phyloP scores from a whole-genome alignment of 2,329 filamentous ascomycete genomes.

The Septoria petroselini region DNA sequence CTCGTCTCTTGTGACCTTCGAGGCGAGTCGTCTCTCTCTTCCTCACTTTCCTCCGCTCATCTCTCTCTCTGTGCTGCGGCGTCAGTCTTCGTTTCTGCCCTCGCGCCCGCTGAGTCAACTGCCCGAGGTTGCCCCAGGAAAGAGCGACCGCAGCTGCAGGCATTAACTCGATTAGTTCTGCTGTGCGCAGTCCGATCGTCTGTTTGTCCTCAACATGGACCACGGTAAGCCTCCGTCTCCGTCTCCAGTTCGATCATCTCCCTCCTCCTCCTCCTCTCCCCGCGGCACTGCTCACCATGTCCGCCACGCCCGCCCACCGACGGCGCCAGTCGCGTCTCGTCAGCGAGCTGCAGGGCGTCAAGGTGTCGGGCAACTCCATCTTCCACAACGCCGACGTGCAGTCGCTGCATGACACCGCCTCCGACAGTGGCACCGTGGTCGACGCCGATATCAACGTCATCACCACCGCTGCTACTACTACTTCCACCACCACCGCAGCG shows the following conservation, averaged over 20 bases:
- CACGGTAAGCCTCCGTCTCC: slow-evolving; percentile 21
- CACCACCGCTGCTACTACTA: neutral
- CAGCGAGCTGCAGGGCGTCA: slow-evolving; percentile 14
- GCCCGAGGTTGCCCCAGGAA: no score
- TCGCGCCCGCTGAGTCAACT: no score
- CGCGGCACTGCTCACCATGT: neutral
- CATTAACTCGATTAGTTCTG: neutral
- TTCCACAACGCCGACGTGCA: slow-evolving; percentile 15
- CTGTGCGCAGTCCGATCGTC: no score
- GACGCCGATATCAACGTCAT: neutral
- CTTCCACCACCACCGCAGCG: slow-evolving; percentile 3
- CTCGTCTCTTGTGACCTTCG: no score
- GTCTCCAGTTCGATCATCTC: neutral
- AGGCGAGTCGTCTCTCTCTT: no score
- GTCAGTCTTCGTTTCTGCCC: no score
- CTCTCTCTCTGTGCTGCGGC: no score
- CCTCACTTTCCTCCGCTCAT: no score
- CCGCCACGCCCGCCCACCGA: slow-evolving; percentile 3
- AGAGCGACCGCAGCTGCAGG: no score
- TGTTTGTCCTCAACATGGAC: slow-evolving; percentile 19
- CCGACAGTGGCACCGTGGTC: slow-evolving; percentile 13
- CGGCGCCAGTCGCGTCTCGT: slow-evolving; percentile 11
- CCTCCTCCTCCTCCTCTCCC: neutral
- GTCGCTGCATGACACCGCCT: slow-evolving; percentile 15
- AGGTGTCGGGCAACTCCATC: slow-evolving; percentile 17